These are phyloP conservation scores for Blastocladiella britannica DNA, from an alignment of 192 early-diverging fungal species.

Conservation along the genomic window DNA sequence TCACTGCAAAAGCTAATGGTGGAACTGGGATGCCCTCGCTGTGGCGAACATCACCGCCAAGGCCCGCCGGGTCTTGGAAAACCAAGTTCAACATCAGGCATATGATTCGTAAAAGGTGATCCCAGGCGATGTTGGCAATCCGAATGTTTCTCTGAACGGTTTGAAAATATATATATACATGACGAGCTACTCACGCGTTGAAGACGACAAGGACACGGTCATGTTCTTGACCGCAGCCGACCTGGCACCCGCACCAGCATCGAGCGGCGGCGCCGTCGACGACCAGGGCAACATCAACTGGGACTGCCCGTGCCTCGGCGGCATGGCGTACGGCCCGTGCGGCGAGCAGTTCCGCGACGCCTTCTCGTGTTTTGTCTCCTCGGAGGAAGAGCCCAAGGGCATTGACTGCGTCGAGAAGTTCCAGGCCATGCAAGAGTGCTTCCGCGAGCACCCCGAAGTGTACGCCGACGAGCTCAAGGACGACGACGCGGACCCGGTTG, in stretches of 20 bases:
- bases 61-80: no score
- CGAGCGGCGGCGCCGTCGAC: neutral
- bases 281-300: conserved; percentile 68
- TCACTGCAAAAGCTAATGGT: no score
- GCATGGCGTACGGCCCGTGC: conserved; percentile 91
- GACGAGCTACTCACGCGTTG: no score
- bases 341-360: conserved; percentile 89
- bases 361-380: conserved; percentile 94
- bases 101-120: no score
- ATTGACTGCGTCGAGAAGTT: conserved; percentile 87
- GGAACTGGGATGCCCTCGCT: no score
- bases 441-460: conserved; percentile 71
- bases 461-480: conserved; percentile 56
- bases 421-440: conserved; percentile 83
- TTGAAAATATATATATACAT: no score
- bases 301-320: conserved; percentile 87
- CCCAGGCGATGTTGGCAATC: no score
- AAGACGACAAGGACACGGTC: conserved; percentile 17
- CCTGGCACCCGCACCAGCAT: conserved; percentile 5
- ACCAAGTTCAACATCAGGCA: no score
- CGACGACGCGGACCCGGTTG: conserved; percentile 36
- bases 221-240: conserved; percentile 14
- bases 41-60: no score
- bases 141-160: no score
- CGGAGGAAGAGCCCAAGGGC: conserved; percentile 85